A percentile compares a stretch with the other conserved stretches of the same genome.
These are phyloP conservation scores for Rutstroemia sp. DNA, from an alignment of 2,329 filamentous ascomycete species.

Conservation along the genomic window DNA sequence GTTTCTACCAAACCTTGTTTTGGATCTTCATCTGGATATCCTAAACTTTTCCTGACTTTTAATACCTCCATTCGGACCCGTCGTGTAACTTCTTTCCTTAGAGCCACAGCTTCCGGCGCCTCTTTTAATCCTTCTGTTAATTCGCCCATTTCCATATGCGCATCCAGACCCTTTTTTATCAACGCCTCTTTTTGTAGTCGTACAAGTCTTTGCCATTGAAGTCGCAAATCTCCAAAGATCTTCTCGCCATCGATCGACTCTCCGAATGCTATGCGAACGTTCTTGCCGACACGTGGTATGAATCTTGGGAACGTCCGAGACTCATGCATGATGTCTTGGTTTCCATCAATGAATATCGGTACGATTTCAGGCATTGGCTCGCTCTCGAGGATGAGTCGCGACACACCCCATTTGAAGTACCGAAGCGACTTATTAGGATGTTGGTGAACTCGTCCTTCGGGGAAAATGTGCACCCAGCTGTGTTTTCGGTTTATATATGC, in stretches of 20 bases:
- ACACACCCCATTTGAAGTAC: constrained; percentile 98
- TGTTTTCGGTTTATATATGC: constrained; percentile 61
- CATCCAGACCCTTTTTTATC: constrained; percentile 25
- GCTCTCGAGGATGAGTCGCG: constrained; percentile 82
- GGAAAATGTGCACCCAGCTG: constrained; percentile 92
- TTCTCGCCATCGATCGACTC: constrained; percentile 65
- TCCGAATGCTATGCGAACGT: constrained; percentile 69
- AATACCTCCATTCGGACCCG: constrained; percentile 73
- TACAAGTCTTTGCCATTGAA: constrained; percentile 64
- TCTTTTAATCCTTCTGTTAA: constrained; percentile 59
- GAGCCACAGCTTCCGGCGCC: constrained; percentile 64
- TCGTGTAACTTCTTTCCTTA: constrained; percentile 74
- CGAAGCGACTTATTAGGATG: constrained; percentile 70
- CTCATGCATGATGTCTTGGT: constrained; percentile 83
- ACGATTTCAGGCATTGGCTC: constrained; percentile 83
- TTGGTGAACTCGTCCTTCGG: constrained; percentile 92
- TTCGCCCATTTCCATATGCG: constrained; percentile 44
- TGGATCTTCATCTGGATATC: constrained; percentile 69
- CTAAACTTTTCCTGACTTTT: constrained; percentile 64
- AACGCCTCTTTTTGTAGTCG: constrained; percentile 39
- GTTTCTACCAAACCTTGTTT: constrained; percentile 73
- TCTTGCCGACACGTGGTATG: constrained; percentile 66
- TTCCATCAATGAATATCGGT: constrained; percentile 91
- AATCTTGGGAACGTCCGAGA: constrained; percentile 71
- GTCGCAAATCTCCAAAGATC: constrained; percentile 70